phyloP scores from a whole-genome alignment of 371 early-diverging fungal species.

The Syncephalastrum sp. region DNA sequence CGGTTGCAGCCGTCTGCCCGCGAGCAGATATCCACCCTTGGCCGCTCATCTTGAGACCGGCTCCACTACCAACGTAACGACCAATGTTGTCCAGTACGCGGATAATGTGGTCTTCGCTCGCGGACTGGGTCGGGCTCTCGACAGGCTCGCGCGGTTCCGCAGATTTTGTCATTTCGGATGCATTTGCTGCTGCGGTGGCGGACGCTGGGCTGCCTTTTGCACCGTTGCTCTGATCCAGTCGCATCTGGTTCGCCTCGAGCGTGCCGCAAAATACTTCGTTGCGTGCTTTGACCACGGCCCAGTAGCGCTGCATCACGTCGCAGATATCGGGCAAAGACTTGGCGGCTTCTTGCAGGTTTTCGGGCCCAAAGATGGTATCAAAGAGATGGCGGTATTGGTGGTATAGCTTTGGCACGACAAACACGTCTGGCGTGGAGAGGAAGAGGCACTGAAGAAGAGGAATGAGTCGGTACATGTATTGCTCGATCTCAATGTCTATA shows the following conservation, averaged over 20 bases:
- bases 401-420: constrained; percentile 59
- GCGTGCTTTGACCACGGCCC: constrained; percentile 43
- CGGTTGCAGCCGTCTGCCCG: constrained; percentile 34
- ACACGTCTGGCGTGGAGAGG: constrained; percentile 64
- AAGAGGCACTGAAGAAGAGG: constrained; percentile 46
- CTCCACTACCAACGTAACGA: constrained; percentile 29
- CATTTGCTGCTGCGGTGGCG: neutral
- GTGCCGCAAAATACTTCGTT: constrained; percentile 51
- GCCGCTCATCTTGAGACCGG: constrained; percentile 28
- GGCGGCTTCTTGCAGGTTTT: constrained; percentile 8
- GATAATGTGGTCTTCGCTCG: constrained; percentile 39
- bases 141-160: neutral
- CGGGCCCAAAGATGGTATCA: constrained; percentile 34
- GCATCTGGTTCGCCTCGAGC: constrained; percentile 28
- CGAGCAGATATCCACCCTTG: constrained; percentile 36
- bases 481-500: constrained; percentile 6
- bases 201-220: neutral
- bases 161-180: neutral
- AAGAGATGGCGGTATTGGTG: constrained; percentile 42
- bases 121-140: constrained; percentile 11
- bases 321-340: constrained; percentile 25
- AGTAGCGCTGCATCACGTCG: constrained; percentile 36
- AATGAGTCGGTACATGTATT: constrained; percentile 1
- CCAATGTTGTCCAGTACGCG: constrained; percentile 43
- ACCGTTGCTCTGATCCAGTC: constrained; percentile 1